A percentile compares a stretch with the other conserved stretches of the same genome.
These are phyloP conservation scores for Cyamopsis tetragonoloba DNA, from an alignment of 306 rosid species.

Conservation along the genomic window DNA sequence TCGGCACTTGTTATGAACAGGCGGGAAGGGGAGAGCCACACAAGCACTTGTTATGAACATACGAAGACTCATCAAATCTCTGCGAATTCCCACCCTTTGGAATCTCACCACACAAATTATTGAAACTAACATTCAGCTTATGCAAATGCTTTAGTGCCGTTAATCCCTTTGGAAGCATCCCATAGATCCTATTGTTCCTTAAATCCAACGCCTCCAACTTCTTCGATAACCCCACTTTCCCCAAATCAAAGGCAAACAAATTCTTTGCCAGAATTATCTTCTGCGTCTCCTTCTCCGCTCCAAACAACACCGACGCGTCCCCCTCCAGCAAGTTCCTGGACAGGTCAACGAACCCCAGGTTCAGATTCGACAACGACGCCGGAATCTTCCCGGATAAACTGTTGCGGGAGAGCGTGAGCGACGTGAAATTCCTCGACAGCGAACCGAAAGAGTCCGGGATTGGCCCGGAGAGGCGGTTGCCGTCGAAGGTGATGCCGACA, in stretches of 20 bases:
- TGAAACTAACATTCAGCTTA: conserved; percentile 23
- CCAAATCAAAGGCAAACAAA: conserved; percentile 13
- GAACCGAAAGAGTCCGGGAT: conserved; percentile 30
- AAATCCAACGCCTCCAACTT: conserved; percentile 3
- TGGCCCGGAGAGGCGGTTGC: conserved; percentile 14
- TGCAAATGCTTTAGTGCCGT: conserved; percentile 6
- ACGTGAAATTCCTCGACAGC: not conserved
- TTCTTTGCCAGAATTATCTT: conserved; percentile 9
- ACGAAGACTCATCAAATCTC: conserved; percentile 11
- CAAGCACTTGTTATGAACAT: conserved; percentile 25
- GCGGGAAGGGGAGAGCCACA: conserved; percentile 26
- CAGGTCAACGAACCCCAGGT: conserved; percentile 18
- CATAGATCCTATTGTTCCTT: conserved; percentile 23
- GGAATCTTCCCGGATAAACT: conserved; percentile 26
- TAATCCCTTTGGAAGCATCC: conserved; percentile 14
- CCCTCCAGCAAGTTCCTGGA: conserved; percentile 24
- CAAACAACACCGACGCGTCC: conserved; percentile 32
- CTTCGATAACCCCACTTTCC: conserved; percentile 21
- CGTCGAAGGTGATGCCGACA: conserved; percentile 16
- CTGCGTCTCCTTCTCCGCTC: not conserved
- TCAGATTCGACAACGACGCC: conserved; percentile 9
- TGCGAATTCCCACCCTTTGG: conserved; percentile 26
- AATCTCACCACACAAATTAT: conserved; percentile 27
- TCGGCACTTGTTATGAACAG: too few relatives aligned
- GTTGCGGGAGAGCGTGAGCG: not conserved